Conservation (phyloP, 495 filamentous ascomycete species). For the Tuber indicum region DNA sequence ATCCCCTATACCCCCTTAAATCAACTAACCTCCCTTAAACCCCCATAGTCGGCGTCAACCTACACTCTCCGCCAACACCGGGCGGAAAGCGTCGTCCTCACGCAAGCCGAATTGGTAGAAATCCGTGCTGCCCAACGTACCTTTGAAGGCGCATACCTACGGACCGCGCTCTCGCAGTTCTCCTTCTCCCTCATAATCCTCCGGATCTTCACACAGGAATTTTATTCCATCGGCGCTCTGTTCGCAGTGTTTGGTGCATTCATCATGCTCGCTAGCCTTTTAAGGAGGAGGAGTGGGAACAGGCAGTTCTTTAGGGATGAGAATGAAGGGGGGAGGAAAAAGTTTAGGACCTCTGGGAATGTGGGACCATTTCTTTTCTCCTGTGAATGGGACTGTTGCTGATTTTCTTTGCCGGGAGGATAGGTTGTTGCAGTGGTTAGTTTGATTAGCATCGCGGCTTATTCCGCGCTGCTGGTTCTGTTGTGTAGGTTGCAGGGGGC, state of each 20-base stretch:
- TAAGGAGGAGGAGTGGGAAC: constrained; percentile 82
- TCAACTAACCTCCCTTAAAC: constrained; percentile 7
- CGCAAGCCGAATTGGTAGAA: constrained; percentile 78
- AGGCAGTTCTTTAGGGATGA: constrained; percentile 81
- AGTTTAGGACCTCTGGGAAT: constrained; percentile 84
- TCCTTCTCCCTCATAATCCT: constrained; percentile 88
- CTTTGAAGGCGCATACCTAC: constrained; percentile 94
- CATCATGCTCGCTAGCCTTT: constrained; percentile 70
- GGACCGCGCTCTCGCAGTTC: constrained; percentile 89
- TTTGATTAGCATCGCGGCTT: constrained; percentile 71
- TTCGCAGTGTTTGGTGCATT: constrained; percentile 87
- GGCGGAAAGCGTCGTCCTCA: constrained; percentile 74
- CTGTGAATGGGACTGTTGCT: constrained; percentile 43
- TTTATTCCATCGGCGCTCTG: constrained; percentile 86
- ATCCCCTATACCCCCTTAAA: neutral
- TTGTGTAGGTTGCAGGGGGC: constrained; percentile 48
- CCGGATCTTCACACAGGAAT: constrained; percentile 91
- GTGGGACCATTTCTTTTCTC: constrained; percentile 34
- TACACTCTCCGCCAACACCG: constrained; percentile 65
- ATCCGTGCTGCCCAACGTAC: constrained; percentile 91
- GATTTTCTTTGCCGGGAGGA: constrained; percentile 74
- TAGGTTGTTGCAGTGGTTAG: constrained; percentile 75
- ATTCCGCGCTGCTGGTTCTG: constrained; percentile 69
- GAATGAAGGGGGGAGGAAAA: constrained; percentile 55
- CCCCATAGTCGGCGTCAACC: neutral